Evolutionary conservation across 2,329 filamentous ascomycete genomes (phyloP), one percentile per base, ranked within the genome.

Genomic region (Fusarium abutilonis): DNA sequence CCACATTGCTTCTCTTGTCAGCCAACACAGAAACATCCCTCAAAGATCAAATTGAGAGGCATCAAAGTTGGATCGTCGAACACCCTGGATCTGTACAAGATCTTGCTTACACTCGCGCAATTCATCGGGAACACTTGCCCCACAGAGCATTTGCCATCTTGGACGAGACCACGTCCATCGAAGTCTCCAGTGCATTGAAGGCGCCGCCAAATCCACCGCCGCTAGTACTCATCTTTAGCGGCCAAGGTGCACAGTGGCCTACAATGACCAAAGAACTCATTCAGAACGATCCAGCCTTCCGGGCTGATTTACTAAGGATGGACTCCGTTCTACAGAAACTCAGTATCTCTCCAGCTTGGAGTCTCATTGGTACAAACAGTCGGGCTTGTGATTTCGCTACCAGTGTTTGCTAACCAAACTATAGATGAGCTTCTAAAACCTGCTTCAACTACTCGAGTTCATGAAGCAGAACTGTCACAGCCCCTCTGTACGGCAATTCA

Each of bases 181-280:
- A 41, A 15, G 15, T 31, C 62, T 70, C 10, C 41, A 48, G 53
- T 15, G 19, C 21, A 9, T 9, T 2, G 13, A 42, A 21, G 14
- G 10, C 17, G 1, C 4, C 31, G 1, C 2, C 38, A 4, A 2
- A 6, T 1, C 1, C 26, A 2, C 6, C 17, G 0, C 14, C 31
- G 1, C 19, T 55, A 0, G 43, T 35, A 0, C 15, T 72, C 10
- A 62, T 75, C 1, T 77, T 77, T 54, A 75, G 71, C 1, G 76
- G 76, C 0, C 76, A 78, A 19, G 76, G 76, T 0, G 73, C 74
- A 0, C 74, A 77, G 13, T 78, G 75, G 75, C 60, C 67, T 1
- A 10, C 15, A 2, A 76, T 77, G 73, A 67, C 70, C 0, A 45
- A 31, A 0, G 61, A 73, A 4, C 55, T 77, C 0, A 49, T 70